Evolutionary conservation across 2,329 filamentous ascomycete genomes (phyloP), one percentile per base, ranked within the genome.

Genomic region (Colletotrichum magnum): DNA sequence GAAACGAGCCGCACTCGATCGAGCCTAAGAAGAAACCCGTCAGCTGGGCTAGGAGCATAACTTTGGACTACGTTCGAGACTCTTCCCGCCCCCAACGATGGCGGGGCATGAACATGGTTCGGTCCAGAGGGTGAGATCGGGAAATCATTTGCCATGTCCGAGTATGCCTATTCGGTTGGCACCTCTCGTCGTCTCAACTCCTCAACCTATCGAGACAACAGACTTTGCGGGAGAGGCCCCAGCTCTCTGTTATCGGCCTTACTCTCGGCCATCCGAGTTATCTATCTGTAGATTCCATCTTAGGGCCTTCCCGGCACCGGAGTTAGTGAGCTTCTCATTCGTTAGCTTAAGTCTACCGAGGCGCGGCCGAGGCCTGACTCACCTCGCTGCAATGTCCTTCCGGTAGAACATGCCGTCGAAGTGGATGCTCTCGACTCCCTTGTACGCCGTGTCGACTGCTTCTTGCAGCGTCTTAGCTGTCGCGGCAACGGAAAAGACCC

Each of bases 361-460:
- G 58, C 48, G 4, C 26, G 36, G 47, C 47, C 41, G 41, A 16
- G 41, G 50, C 13, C 15, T 45, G 52, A 21, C 64, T 39, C n/a
- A 43, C 43, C 58, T 56, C n/a, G 21, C 39, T 21, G 94, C 96
- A 79, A 99, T 98, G 72, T 98, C 96, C 80, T 91, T 96, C 74
- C 95, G 89, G 85, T 90, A 98, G 82, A 97, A 95, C 91, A 97
- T 97, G 74, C 91, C 91, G 62, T 95, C 89, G 74, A 98, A 98
- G 67, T 92, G 86, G 76, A 98, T 95, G 61, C 88, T 86, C 64
- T 90, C 87, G 24, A 98, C 91, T 39, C 94, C 94, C 72, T 90
- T 87, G 79, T 99, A 99, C n/a, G 94, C 94, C 77, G 92, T 92
- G 75, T 91, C 88, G 1, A 98, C 94, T 0, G 96, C 96, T 60